Conservation (phyloP, 1,139 yeast genomes). For the Taphrina confusa region DNA sequence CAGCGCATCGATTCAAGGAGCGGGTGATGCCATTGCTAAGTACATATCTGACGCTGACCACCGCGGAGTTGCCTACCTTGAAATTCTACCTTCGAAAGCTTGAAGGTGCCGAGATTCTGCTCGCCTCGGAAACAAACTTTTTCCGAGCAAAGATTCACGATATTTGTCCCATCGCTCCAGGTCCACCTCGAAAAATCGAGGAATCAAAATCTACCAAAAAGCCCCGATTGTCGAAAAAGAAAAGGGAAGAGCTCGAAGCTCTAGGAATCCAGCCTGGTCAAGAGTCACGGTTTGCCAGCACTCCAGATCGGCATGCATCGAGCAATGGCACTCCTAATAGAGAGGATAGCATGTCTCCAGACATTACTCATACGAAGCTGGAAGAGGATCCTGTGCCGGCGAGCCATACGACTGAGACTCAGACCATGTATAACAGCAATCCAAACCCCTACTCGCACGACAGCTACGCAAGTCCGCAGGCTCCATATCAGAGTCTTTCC, state of each 20-base stretch:
- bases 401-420: neutral
- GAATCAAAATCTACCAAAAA: slow-evolving; percentile 39
- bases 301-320: slow-evolving; percentile 7
- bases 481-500: slow-evolving; percentile 13
- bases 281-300: neutral
- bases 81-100: slow-evolving; percentile 53
- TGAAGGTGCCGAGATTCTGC: slow-evolving; percentile 47
- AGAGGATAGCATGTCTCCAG: slow-evolving; percentile 11
- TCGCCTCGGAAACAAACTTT: slow-evolving; percentile 39
- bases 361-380: neutral
- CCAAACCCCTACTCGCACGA: slow-evolving; percentile 14
- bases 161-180: slow-evolving; percentile 36
- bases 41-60: slow-evolving; percentile 35
- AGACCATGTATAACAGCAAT: neutral
- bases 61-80: slow-evolving; percentile 45
- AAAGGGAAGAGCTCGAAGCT: slow-evolving; percentile 37
- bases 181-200: slow-evolving; percentile 40
- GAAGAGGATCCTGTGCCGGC: neutral
- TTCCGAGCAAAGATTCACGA: slow-evolving; percentile 39
- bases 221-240: slow-evolving; percentile 39
- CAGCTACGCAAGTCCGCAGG: slow-evolving; percentile 10
- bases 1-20: slow-evolving; percentile 52
- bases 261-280: slow-evolving; percentile 19
- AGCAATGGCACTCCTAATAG: slow-evolving; percentile 1
- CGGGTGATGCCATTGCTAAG: slow-evolving; percentile 40